Percentiles rank a stretch among this genome's conserved stretches.
phyloP scores from a whole-genome alignment of 164 flowering plant species.

The Echeveria elegans region DNA sequence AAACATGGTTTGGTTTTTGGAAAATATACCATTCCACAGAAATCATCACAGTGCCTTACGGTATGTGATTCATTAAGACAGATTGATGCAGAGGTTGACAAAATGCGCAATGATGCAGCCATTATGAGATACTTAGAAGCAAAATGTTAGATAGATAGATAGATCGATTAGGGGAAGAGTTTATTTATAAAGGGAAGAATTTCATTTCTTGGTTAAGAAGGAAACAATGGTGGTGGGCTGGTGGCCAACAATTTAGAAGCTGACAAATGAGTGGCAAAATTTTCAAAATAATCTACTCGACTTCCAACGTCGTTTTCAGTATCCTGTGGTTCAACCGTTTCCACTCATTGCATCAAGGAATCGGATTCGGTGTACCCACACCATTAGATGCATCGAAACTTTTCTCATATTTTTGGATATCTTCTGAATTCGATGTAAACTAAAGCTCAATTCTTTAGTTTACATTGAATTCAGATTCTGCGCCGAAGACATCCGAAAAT shows the following conservation, averaged over 20 bases:
- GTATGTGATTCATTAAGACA: neutral
- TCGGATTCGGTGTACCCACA: too few species aligned
- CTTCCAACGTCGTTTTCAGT: neutral
- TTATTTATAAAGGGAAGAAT: neutral
- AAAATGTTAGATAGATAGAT: neutral
- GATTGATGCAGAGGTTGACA: neutral
- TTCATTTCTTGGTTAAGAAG: neutral
- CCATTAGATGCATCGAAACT: neutral
- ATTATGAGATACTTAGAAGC: neutral
- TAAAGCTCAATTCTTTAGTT: too few species aligned
- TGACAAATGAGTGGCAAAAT: neutral
- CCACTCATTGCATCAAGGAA: neutral
- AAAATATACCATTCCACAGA: neutral
- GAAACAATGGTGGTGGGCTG: neutral
- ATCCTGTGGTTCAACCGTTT: neutral
- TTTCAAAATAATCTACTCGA: neutral
- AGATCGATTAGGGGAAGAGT: neutral
- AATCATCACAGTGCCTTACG: neutral
- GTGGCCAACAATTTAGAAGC: constrained; percentile 1
- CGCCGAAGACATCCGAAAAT: too few species aligned
- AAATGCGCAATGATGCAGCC: neutral
- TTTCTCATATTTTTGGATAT: too few species aligned
- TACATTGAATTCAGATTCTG: too few species aligned
- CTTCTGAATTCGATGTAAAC: too few species aligned
- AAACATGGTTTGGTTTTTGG: neutral